These are phyloP conservation scores for Lactarius hengduanensis DNA, from an alignment of 768 basidiomycete genomes.

Conservation along the genomic window DNA sequence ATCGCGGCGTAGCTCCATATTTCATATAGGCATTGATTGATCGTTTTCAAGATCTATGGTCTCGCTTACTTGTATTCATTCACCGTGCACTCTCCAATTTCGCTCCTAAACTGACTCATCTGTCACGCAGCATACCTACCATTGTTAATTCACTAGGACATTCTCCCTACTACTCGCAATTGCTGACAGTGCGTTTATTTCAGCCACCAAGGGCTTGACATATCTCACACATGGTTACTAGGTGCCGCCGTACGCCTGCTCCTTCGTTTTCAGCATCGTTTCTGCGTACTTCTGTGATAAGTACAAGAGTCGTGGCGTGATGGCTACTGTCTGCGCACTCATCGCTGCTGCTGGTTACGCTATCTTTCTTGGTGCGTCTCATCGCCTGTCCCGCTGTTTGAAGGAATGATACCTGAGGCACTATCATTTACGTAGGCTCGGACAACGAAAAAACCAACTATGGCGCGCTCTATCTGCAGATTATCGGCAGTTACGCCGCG, in stretches of 20 bases:
- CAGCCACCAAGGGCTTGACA: neutral
- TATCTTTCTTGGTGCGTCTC: conserved; percentile 20
- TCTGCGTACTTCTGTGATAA: conserved; percentile 12
- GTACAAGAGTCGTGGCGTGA: conserved; percentile 17
- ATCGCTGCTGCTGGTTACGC: conserved; percentile 22
- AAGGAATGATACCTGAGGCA: neutral
- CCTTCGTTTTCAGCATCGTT: conserved; percentile 13
- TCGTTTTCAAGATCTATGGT: conserved; percentile 21
- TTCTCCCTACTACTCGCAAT: conserved; percentile 31
- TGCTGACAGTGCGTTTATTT: conserved; percentile 30
- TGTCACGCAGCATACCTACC: conserved; percentile 31
- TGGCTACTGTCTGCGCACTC: conserved; percentile 15
- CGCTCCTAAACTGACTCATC: neutral
- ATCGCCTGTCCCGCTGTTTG: neutral
- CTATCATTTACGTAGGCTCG: conserved; percentile 12
- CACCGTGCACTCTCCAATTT: neutral
- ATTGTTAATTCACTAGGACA: conserved; percentile 35
- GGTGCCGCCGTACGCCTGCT: conserved; percentile 28
- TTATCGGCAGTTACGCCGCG: conserved; percentile 34
- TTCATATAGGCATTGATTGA: neutral
- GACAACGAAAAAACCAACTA: conserved; percentile 31
- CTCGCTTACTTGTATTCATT: conserved; percentile 31
- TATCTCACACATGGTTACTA: conserved; percentile 32
- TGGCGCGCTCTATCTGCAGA: conserved; percentile 34
- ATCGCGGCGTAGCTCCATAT: neutral